Conservation (phyloP, 331 rosid genomes). For the Phaseolus coccineus region DNA sequence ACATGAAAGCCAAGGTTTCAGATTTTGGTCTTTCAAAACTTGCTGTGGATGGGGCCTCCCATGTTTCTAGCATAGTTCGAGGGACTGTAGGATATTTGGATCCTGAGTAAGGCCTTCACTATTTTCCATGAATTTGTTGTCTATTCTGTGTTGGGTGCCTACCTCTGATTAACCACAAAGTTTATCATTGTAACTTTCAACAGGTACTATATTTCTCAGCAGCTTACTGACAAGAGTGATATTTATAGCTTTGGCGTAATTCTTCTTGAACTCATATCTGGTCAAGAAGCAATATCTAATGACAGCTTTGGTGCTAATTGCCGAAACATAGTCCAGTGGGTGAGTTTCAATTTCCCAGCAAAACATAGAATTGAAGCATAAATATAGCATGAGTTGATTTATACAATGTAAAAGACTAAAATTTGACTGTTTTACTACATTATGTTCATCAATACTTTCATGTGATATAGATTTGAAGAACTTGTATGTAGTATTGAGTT, state of each 20-base stretch:
- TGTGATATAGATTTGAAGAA: not conserved
- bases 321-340: slow-evolving; percentile 94
- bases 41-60: slow-evolving; percentile 88
- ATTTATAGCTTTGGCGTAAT: slow-evolving; percentile 91
- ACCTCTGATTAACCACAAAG: not conserved
- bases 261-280: slow-evolving; percentile 94
- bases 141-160: not conserved
- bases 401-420: no score
- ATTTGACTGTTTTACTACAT: not conserved
- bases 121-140: slow-evolving; percentile 17
- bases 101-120: slow-evolving; percentile 78
- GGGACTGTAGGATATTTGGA: slow-evolving; percentile 96
- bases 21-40: slow-evolving; percentile 96
- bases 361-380: slow-evolving; percentile 13
- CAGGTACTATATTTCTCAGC: slow-evolving; percentile 95
- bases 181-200: slow-evolving; percentile 5
- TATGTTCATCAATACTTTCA: not conserved
- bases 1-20: slow-evolving; percentile 91
- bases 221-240: slow-evolving; percentile 91
- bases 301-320: slow-evolving; percentile 87
- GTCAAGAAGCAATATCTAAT: slow-evolving; percentile 95
- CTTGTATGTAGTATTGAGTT: not conserved
- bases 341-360: slow-evolving; percentile 48
- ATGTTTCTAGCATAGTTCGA: slow-evolving; percentile 90
- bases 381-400: not conserved